A percentile compares a stretch with the other conserved stretches of the same genome.
Evolutionary conservation across 257 asterid species (phyloP).

Genomic region (Verbascum thapsus): DNA sequence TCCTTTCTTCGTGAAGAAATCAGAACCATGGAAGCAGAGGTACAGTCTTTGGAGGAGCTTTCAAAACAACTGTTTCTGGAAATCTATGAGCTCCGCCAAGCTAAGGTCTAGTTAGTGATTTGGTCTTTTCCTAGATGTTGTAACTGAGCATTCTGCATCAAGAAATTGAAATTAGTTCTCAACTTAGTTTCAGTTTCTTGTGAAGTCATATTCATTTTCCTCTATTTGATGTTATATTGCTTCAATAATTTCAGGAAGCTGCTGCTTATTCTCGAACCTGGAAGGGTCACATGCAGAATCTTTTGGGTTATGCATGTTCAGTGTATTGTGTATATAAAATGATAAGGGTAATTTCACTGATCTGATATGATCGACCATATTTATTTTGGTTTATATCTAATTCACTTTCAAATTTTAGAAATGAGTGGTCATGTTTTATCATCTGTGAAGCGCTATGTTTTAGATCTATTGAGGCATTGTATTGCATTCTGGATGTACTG

Average conservation of each 20-base stretch:
- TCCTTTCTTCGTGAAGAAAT: conserved; percentile 55
- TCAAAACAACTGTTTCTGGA: conserved; percentile 91
- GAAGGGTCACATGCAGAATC: conserved; percentile 99
- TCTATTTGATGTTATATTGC: conserved; percentile 26
- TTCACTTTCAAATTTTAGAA: conserved; percentile 17
- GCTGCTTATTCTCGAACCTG: conserved; percentile 99
- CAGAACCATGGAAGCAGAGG: conserved; percentile 89
- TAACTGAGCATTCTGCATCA: conserved; percentile 21
- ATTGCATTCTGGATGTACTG: conserved; percentile 21
- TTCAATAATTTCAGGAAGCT: conserved; percentile 77
- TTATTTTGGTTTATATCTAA: not conserved
- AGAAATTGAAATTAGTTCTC: conserved; percentile 15
- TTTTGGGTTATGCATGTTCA: conserved; percentile 93
- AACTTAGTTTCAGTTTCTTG: conserved; percentile 20
- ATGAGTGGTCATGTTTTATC: not conserved
- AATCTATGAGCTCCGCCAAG: conserved; percentile 98
- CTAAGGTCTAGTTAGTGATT: conserved; percentile 64
- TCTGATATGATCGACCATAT: not conserved
- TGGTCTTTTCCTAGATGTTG: conserved; percentile 28
- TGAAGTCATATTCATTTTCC: conserved; percentile 1
- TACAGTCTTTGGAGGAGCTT: conserved; percentile 92
- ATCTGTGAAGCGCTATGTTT: not conserved
- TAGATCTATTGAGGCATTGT: conserved; percentile 8
- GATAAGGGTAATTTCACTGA: conserved; percentile 64
- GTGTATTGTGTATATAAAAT: conserved; percentile 93